These are phyloP conservation scores for Beta lomatogona DNA, from an alignment of 179 eudicot species.

Conservation along the genomic window DNA sequence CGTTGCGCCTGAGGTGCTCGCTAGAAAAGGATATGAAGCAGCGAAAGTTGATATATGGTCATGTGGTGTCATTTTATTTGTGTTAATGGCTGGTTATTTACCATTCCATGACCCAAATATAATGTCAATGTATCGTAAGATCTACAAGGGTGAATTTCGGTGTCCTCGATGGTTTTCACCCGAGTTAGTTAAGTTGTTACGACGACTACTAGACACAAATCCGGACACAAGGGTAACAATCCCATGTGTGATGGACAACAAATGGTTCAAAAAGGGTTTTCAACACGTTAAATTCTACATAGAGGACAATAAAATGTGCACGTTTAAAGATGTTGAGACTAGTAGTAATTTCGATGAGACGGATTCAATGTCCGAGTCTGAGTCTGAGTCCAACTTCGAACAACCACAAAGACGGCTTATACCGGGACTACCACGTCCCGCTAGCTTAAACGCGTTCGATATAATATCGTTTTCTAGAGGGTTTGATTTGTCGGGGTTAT, in stretches of 20 bases:
- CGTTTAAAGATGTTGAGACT: conserved; percentile 8
- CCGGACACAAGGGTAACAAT: conserved; percentile 36
- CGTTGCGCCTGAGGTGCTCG: conserved; percentile 45
- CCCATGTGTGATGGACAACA: conserved; percentile 34
- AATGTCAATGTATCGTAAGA: conserved; percentile 42
- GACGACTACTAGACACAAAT: conserved; percentile 30
- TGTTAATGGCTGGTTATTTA: conserved; percentile 45
- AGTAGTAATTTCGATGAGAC: conserved; percentile 18
- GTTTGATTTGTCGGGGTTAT: conserved; percentile 44
- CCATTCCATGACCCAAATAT: conserved; percentile 45
- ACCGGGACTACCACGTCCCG: conserved; percentile 56
- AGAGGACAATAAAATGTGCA: conserved; percentile 38
- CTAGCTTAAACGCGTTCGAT: conserved; percentile 44
- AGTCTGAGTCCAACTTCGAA: conserved; percentile 30
- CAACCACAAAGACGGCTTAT: conserved; percentile 29
- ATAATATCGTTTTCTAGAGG: conserved; percentile 44
- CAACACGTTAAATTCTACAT: conserved; percentile 37
- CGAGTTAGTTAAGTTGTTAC: conserved; percentile 28
- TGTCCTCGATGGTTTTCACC: conserved; percentile 46
- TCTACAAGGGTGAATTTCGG: conserved; percentile 41
- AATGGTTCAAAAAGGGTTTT: conserved; percentile 45
- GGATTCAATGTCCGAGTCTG: conserved; percentile 56
- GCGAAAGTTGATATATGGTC: conserved; percentile 45
- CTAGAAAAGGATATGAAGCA: conserved; percentile 39
- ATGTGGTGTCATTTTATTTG: conserved; percentile 42